These are phyloP conservation scores for Citrus australasica DNA, from an alignment of 345 rosid species.

Conservation along the genomic window DNA sequence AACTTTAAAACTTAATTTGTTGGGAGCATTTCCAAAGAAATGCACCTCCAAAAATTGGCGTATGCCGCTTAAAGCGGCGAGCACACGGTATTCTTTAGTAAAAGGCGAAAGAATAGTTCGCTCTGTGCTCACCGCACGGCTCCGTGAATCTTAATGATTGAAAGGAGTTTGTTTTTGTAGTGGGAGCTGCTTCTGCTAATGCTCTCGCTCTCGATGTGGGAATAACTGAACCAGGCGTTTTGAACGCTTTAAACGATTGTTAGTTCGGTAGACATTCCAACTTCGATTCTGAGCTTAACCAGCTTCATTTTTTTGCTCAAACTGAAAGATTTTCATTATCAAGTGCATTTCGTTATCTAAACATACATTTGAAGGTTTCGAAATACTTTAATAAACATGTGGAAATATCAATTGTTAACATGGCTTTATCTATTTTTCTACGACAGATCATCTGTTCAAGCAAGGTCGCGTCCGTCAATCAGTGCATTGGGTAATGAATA, in stretches of 20 bases:
- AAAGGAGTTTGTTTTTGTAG: background rate
- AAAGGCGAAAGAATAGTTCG: constrained; percentile 57
- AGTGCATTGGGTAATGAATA: too few relatives aligned
- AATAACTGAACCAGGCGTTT: background rate
- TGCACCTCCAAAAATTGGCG: background rate
- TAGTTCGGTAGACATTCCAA: too few relatives aligned
- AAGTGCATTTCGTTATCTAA: background rate
- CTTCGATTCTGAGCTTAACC: background rate
- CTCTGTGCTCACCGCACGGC: constrained; percentile 31
- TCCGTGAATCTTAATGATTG: rapidly evolving
- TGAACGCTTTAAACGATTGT: too few relatives aligned
- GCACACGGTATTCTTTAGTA: constrained; percentile 53
- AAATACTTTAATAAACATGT: too few relatives aligned
- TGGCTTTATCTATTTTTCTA: too few relatives aligned
- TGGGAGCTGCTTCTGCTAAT: background rate
- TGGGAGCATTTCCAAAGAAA: background rate
- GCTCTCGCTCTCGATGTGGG: background rate
- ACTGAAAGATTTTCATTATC: background rate
- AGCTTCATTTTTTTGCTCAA: background rate
- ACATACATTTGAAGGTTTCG: too few relatives aligned
- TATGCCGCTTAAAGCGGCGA: background rate
- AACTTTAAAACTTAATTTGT: background rate
- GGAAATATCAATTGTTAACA: too few relatives aligned
- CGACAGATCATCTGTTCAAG: too few relatives aligned
- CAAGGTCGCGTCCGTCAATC: too few relatives aligned